Evolutionary conservation across 345 rosid species (phyloP).

Genomic region (Moringa oleifera): DNA sequence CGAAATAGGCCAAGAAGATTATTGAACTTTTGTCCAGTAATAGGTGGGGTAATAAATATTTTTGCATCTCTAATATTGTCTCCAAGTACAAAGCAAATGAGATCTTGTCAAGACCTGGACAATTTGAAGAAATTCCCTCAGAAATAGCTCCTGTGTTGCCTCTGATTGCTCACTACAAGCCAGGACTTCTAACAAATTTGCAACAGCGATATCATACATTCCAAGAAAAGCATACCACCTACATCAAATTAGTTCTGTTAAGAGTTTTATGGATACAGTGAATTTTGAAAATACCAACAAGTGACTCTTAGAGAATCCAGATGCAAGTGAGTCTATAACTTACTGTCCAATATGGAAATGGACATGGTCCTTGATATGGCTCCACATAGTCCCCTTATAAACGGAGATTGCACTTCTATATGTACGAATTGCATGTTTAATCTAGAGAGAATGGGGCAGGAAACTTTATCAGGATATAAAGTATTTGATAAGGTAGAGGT

Average conservation of each 20-base stretch:
- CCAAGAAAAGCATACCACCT: conserved; percentile 96
- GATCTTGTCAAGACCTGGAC: conserved; percentile 50
- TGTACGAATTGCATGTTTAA: conserved; percentile 93
- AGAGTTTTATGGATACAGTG: conserved; percentile 13
- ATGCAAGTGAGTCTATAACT: conserved; percentile 29
- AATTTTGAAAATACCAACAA: not conserved
- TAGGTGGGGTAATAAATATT: no score
- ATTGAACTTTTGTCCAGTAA: no score
- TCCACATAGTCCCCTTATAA: conserved; percentile 81
- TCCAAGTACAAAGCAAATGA: conserved; percentile 18
- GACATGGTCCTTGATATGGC: conserved; percentile 90
- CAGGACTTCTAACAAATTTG: conserved; percentile 75
- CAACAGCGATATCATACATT: conserved; percentile 80
- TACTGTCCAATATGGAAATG: conserved; percentile 95
- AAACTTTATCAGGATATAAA: conserved; percentile 20
- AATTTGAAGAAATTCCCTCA: conserved; percentile 74
- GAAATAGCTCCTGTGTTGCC: conserved; percentile 83
- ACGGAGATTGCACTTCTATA: conserved; percentile 82
- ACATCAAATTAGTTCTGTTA: conserved; percentile 15
- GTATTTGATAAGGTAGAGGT: conserved; percentile 3
- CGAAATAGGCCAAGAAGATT: no score
- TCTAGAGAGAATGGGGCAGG: conserved; percentile 36
- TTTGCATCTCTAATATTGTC: conserved; percentile 1
- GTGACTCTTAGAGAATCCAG: conserved; percentile 12
- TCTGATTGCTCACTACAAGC: conserved; percentile 82